These are phyloP conservation scores for Hevea brasiliensis DNA, from an alignment of 345 rosid species.

Conservation along the genomic window DNA sequence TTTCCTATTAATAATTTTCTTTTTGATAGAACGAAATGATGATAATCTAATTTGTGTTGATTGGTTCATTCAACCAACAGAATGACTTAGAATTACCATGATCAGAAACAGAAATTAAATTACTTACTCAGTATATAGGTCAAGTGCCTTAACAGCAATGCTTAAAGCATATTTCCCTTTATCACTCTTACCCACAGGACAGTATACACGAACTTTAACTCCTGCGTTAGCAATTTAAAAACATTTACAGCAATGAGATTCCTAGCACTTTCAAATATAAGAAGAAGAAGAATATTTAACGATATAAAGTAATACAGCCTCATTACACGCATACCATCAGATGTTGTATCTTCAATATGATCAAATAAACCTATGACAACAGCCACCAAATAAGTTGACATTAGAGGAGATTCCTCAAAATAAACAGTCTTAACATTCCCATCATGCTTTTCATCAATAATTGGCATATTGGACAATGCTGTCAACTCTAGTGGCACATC, in stretches of 20 bases:
- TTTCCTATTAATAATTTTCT: background rate
- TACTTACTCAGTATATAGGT: constrained; percentile 38
- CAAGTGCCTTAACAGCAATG: constrained; percentile 41
- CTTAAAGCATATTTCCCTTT: constrained; percentile 36
- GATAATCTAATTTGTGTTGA: background rate
- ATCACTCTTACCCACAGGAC: constrained; percentile 39
- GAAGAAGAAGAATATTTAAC: background rate
- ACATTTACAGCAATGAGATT: background rate
- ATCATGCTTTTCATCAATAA: constrained; percentile 33
- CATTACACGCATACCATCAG: constrained; percentile 34
- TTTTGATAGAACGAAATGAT: background rate
- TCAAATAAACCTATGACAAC: constrained; percentile 45
- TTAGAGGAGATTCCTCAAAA: constrained; percentile 39
- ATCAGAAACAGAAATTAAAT: background rate
- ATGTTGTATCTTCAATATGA: constrained; percentile 36
- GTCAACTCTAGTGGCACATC: constrained; percentile 31
- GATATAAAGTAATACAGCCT: too few species aligned
- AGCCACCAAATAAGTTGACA: constrained; percentile 54
- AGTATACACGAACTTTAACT: constrained; percentile 35
- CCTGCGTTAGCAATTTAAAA: constrained; percentile 24
- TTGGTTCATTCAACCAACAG: background rate
- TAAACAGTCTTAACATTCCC: constrained; percentile 36
- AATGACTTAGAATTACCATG: background rate
- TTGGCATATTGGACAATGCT: constrained; percentile 48
- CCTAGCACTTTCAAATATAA: background rate